phyloP scores from a whole-genome alignment of 768 basidiomycete species.

The Russula abietina region DNA sequence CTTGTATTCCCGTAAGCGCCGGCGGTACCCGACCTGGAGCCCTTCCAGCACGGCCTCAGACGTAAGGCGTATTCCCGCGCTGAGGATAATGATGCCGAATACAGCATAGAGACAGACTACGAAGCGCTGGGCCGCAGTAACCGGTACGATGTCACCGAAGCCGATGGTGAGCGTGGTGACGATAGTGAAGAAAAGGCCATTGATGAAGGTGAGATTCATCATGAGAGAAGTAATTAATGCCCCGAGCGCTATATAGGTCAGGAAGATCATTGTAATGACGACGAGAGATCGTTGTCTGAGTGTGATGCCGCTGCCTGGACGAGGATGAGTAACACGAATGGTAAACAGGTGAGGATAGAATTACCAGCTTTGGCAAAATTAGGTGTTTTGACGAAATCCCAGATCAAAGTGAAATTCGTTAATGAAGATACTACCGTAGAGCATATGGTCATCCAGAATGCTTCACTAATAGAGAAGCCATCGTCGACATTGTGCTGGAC shows the following conservation, averaged over 20 bases:
- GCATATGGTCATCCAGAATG: slow-evolving; percentile 75
- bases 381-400: slow-evolving; percentile 52
- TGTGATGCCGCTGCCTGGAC: slow-evolving; percentile 72
- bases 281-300: slow-evolving; percentile 74
- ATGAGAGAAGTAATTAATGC: slow-evolving; percentile 52
- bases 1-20: slow-evolving; percentile 44
- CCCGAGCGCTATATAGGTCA: slow-evolving; percentile 70
- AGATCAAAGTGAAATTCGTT: slow-evolving; percentile 61
- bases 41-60: slow-evolving; percentile 66
- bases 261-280: slow-evolving; percentile 67
- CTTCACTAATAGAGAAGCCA: slow-evolving; percentile 59
- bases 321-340: slow-evolving; percentile 9
- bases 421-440: slow-evolving; percentile 61
- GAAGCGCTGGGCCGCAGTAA: slow-evolving; percentile 44
- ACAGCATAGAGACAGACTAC: slow-evolving; percentile 54
- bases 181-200: slow-evolving; percentile 74
- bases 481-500: slow-evolving; percentile 52
- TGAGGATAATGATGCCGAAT: slow-evolving; percentile 56
- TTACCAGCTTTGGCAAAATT: slow-evolving; percentile 61
- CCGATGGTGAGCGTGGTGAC: slow-evolving; percentile 63
- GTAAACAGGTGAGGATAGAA: slow-evolving; percentile 18
- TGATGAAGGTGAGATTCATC: slow-evolving; percentile 54
- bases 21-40: slow-evolving; percentile 58
- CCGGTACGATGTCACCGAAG: slow-evolving; percentile 71
- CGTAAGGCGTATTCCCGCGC: slow-evolving; percentile 32